A percentile compares a stretch with the other conserved stretches of the same genome.
phyloP scores from a whole-genome alignment of 2,329 filamentous ascomycete genomes.

The Microsporum audouinii region DNA sequence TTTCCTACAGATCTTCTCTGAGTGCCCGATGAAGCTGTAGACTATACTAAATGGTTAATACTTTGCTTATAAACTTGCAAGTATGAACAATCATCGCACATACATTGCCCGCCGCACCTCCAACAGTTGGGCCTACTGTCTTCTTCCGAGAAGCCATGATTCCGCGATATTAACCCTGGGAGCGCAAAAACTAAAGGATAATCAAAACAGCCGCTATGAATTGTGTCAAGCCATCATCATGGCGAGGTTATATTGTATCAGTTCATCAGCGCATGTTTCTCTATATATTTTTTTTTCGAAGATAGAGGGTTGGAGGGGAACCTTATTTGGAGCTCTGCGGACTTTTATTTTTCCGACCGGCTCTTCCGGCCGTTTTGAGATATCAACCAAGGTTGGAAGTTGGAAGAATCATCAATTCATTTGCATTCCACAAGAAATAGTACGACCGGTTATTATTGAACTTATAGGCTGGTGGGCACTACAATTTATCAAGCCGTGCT shows the following conservation, averaged over 20 bases:
- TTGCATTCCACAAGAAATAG: background rate
- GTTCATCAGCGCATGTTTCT: background rate
- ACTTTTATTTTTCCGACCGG: background rate
- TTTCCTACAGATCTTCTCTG: background rate
- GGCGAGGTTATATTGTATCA: background rate
- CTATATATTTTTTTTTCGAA: background rate
- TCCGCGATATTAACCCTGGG: background rate
- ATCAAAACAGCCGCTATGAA: background rate
- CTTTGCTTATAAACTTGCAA: background rate
- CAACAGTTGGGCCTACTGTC: background rate
- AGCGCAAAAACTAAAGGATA: background rate
- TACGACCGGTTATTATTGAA: background rate
- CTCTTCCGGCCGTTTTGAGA: background rate
- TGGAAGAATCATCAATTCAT: background rate
- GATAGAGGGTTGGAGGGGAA: background rate
- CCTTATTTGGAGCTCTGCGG: background rate
- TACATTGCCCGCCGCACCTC: background rate
- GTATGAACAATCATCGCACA: background rate
- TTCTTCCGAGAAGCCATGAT: background rate
- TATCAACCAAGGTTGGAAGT: no score
- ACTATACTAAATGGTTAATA: background rate
- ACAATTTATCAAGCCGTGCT: background rate
- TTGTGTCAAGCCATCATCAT: background rate
- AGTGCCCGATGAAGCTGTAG: background rate
- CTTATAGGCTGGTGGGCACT: background rate